Percentiles rank a stretch among this genome's conserved stretches.
phyloP scores from a whole-genome alignment of 164 flowering plant species.

The Magnolia sinica region DNA sequence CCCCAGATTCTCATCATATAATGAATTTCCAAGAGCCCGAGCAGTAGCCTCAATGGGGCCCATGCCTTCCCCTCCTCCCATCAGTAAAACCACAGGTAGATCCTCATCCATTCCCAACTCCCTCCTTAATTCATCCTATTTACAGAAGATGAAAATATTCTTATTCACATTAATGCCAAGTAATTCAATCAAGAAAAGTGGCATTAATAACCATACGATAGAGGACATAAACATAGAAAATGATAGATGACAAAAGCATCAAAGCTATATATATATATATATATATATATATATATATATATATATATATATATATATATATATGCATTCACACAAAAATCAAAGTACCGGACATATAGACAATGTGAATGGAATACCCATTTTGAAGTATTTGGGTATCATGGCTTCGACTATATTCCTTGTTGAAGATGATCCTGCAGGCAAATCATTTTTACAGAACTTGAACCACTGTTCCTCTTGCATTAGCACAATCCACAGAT shows the following conservation, averaged over 20 bases:
- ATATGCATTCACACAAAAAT: too few species aligned
- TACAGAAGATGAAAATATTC: constrained; percentile 1
- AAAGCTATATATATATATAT: constrained; percentile 4
- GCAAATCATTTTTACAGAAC: too few species aligned
- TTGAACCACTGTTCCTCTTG: too few species aligned
- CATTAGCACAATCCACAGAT: too few species aligned
- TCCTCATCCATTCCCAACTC: constrained; percentile 88
- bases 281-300: too few species aligned
- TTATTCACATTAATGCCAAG: background rate
- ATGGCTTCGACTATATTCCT: too few species aligned
- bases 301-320: too few species aligned
- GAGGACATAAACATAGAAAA: background rate
- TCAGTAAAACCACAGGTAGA: constrained; percentile 88
- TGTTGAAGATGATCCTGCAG: too few species aligned
- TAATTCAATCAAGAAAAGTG: background rate
- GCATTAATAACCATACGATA: background rate
- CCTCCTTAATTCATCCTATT: constrained; percentile 65
- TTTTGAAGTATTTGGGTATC: too few species aligned
- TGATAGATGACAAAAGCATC: background rate
- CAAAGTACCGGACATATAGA: too few species aligned
- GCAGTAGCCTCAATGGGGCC: constrained; percentile 98
- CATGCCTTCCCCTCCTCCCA: constrained; percentile 99
- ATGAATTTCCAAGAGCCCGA: constrained; percentile 68
- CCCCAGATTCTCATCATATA: constrained; percentile 68
- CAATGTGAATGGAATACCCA: too few species aligned